These are phyloP conservation scores for Penicillium sp. DNA, from an alignment of 2,329 filamentous ascomycete species.

Conservation along the genomic window DNA sequence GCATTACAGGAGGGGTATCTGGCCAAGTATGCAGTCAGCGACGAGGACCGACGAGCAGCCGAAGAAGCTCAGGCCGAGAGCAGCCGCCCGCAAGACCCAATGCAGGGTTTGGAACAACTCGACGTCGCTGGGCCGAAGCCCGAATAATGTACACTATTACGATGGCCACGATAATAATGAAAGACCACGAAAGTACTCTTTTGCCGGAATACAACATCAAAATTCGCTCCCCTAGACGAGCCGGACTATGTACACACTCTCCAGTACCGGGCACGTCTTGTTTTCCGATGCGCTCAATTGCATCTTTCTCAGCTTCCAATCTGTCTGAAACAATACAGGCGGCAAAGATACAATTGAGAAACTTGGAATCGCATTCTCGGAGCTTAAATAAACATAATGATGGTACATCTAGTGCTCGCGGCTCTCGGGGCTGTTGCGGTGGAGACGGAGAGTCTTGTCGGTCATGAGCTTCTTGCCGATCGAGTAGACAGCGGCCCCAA, in stretches of 20 bases:
- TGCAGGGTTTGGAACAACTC: constrained; percentile 89
- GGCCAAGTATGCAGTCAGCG: constrained; percentile 77
- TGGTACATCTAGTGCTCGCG: constrained; percentile 39
- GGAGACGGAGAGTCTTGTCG: constrained; percentile 89
- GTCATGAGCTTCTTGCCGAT: constrained; percentile 72
- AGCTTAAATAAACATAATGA: constrained; percentile 28
- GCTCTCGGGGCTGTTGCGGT: constrained; percentile 58
- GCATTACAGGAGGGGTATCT: constrained; percentile 80
- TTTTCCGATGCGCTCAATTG: constrained; percentile 11
- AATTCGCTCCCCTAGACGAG: constrained; percentile 23
- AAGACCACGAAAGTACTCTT: constrained; percentile 25
- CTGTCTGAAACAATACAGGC: constrained; percentile 30
- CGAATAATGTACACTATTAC: constrained; percentile 48
- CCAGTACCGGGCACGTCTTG: constrained; percentile 25
- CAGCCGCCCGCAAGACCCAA: constrained; percentile 68
- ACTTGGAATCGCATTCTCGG: constrained; percentile 25
- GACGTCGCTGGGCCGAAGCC: constrained; percentile 90
- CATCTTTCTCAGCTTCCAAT: constrained; percentile 24
- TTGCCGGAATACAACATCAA: constrained; percentile 27
- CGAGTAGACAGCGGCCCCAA: constrained; percentile 78
- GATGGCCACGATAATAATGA: constrained; percentile 22
- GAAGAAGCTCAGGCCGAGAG: constrained; percentile 54
- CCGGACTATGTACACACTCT: constrained; percentile 38
- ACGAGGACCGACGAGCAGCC: constrained; percentile 65
- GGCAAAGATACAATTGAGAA: constrained; percentile 19